These are phyloP conservation scores for Peribolospora kevripleyi DNA, from an alignment of 768 basidiomycete genomes.

Conservation along the genomic window DNA sequence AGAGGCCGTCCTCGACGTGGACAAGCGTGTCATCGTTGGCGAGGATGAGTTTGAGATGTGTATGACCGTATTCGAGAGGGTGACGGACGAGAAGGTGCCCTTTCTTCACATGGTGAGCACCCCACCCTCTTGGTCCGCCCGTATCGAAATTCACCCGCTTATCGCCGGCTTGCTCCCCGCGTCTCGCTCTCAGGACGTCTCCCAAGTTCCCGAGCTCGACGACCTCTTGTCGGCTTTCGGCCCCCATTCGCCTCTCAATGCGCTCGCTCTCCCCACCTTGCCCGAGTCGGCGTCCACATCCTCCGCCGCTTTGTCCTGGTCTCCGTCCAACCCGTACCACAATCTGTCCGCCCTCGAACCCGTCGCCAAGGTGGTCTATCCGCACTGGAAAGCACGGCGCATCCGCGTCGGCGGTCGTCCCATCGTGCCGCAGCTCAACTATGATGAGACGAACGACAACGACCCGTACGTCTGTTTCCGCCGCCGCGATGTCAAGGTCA, in stretches of 20 bases:
- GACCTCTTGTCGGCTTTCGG: conserved; percentile 16
- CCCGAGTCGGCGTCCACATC: conserved; percentile 40
- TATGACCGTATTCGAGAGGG: conserved; percentile 81
- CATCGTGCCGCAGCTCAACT: conserved; percentile 69
- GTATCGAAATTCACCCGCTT: conserved; percentile 1
- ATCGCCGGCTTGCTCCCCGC: background rate
- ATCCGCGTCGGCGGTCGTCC: conserved; percentile 52
- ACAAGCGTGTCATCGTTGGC: conserved; percentile 30
- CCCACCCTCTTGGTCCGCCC: background rate
- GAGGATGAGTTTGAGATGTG: conserved; percentile 89
- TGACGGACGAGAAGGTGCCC: conserved; percentile 68
- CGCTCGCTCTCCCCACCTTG: conserved; percentile 7
- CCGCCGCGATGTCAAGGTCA: conserved; percentile 73
- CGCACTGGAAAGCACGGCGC: conserved; percentile 73
- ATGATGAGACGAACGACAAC: conserved; percentile 65
- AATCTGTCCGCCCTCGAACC: conserved; percentile 35
- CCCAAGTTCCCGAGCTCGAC: conserved; percentile 7
- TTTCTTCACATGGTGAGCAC: conserved; percentile 63
- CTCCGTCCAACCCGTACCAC: conserved; percentile 18
- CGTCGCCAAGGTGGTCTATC: conserved; percentile 31
- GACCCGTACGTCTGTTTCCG: conserved; percentile 97
- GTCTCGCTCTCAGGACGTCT: conserved; percentile 24
- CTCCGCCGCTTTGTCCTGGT: conserved; percentile 12
- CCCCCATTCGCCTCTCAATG: no score
- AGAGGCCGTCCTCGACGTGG: conserved; percentile 21